phyloP scores from a whole-genome alignment of 1,139 yeast species.

The Zygosaccharomyces sapae region DNA sequence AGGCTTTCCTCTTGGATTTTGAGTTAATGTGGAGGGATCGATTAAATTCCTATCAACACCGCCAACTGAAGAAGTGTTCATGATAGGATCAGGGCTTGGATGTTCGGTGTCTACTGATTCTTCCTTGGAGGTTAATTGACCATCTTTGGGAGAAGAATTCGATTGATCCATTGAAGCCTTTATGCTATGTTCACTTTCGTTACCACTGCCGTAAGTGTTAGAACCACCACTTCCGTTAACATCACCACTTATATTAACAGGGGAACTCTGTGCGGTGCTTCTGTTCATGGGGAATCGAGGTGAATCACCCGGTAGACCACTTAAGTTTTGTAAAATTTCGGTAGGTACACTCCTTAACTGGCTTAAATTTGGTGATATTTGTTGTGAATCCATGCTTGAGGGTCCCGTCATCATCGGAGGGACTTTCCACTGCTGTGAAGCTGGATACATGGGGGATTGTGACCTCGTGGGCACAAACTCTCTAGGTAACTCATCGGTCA shows the following conservation, averaged over 20 bases:
- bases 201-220: conserved; percentile 4
- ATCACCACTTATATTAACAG: neutral
- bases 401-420: conserved; percentile 5
- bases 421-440: conserved; percentile 12
- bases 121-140: neutral
- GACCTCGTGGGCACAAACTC: conserved; percentile 17
- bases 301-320: conserved; percentile 18
- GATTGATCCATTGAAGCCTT: neutral
- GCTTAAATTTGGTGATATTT: conserved; percentile 15
- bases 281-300: conserved; percentile 8
- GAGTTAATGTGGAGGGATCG: conserved; percentile 2
- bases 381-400: conserved; percentile 10
- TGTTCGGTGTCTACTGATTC: neutral
- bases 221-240: neutral
- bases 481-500: conserved; percentile 42
- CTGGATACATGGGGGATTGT: conserved; percentile 34
- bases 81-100: neutral
- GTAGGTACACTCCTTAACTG: conserved; percentile 20
- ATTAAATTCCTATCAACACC: neutral
- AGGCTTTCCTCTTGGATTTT: conserved; percentile 13
- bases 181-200: conserved; percentile 1
- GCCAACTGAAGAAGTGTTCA: neutral
- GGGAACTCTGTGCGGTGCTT: conserved; percentile 6
- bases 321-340: conserved; percentile 22
- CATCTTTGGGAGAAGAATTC: conserved; percentile 1